A percentile compares a stretch with the other conserved stretches of the same genome.
Conservation (phyloP, 805 yeast genomes). For the Cyberlindnera meyerae region DNA sequence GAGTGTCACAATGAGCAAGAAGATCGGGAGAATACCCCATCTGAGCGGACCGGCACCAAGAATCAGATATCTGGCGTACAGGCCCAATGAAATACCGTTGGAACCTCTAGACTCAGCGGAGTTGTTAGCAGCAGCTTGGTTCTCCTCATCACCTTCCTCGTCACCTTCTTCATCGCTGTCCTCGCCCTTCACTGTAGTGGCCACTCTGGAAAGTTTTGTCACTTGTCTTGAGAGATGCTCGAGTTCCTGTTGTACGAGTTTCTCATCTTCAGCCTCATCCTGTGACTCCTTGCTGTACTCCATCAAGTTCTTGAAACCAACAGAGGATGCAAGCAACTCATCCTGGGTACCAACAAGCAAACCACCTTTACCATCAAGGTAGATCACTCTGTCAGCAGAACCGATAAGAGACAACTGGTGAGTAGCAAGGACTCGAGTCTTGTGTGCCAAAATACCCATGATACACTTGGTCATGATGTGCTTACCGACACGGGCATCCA, state of each 20-base stretch:
- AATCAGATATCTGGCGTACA: constrained; percentile 38
- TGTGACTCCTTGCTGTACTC: constrained; percentile 37
- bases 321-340: constrained; percentile 43
- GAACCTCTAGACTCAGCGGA: constrained; percentile 25
- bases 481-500: constrained; percentile 82
- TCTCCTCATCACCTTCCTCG: constrained; percentile 12
- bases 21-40: constrained; percentile 26
- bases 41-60: constrained; percentile 44
- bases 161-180: constrained; percentile 27
- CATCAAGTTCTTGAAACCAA: constrained; percentile 47
- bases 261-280: constrained; percentile 25
- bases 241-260: constrained; percentile 29
- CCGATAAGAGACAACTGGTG: constrained; percentile 74
- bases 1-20: constrained; percentile 21
- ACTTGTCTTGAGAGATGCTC: constrained; percentile 20
- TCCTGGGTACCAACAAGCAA: constrained; percentile 56
- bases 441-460: constrained; percentile 46
- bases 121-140: constrained; percentile 1
- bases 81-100: constrained; percentile 20
- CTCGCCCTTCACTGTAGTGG: constrained; percentile 17
- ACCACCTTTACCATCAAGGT: constrained; percentile 59
- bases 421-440: constrained; percentile 75
- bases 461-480: constrained; percentile 71
- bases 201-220: constrained; percentile 21
- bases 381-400: constrained; percentile 64